phyloP scores from a whole-genome alignment of 192 early-diverging fungal genomes.

The Allomyces macrogynus region DNA sequence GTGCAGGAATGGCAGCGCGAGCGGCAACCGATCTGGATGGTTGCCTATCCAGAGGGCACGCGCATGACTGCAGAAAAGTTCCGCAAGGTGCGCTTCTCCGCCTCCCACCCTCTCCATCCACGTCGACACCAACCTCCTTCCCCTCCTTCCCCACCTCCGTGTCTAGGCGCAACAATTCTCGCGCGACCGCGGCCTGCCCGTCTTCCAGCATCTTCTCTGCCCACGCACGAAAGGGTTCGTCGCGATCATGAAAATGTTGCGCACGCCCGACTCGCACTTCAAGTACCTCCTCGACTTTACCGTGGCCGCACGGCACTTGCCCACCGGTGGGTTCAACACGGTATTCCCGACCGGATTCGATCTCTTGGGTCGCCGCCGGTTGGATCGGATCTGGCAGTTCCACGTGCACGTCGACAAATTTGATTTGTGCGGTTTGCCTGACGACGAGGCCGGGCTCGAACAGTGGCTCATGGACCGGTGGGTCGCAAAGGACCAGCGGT shows the following conservation, averaged over 20 bases:
- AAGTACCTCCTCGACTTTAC: neutral
- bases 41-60: neutral
- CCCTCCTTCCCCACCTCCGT: neutral
- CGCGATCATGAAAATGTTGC: neutral
- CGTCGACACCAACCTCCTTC: neutral
- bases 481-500: neutral
- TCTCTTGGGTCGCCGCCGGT: neutral
- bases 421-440: neutral
- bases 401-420: neutral
- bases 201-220: neutral
- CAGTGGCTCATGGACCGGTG: neutral
- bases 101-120: neutral
- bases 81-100: neutral
- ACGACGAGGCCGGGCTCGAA: neutral
- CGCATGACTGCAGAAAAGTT: neutral
- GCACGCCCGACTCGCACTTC: neutral
- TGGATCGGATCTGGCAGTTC: neutral
- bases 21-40: neutral
- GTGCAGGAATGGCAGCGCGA: neutral
- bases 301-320: neutral
- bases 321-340: neutral
- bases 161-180: neutral
- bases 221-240: neutral
- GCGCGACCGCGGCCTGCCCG: neutral
- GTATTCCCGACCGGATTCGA: neutral